A percentile compares a stretch with the other conserved stretches of the same genome.
Conservation (phyloP, 208 protist genomes). For the Willaertia magna region DNA sequence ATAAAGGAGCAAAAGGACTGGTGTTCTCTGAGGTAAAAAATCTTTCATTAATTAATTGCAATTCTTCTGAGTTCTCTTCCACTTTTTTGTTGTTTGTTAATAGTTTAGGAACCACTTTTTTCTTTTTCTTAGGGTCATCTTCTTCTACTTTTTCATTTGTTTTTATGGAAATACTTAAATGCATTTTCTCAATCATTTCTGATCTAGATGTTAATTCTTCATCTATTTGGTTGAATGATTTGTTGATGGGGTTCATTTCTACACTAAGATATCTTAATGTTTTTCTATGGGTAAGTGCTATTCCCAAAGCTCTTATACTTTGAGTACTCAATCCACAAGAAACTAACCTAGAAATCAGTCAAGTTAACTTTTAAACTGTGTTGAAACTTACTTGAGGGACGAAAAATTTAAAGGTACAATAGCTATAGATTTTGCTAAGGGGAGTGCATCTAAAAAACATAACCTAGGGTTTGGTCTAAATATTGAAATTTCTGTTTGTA, state of each 20-base stretch:
- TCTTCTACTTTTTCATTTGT: neutral
- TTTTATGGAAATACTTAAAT: neutral
- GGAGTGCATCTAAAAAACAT: neutral
- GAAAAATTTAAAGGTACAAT: neutral
- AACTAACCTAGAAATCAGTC: neutral
- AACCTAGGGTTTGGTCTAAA: neutral
- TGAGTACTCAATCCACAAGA: neutral
- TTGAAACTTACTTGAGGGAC: neutral
- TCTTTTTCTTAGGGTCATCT: neutral
- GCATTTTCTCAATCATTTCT: neutral
- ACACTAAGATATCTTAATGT: neutral
- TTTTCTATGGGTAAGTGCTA: neutral
- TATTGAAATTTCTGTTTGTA: neutral
- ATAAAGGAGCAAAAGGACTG: neutral
- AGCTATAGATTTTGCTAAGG: neutral
- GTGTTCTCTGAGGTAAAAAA: neutral
- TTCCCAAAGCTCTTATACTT: neutral
- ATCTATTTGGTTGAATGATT: neutral
- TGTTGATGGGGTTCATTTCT: neutral
- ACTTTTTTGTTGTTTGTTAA: neutral
- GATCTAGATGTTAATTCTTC: no score
- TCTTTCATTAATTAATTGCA: neutral
- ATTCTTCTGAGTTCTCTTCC: neutral
- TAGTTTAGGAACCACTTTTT: no score
- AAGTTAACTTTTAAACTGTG: neutral